Base-by-base conservation (phyloP, 345 rosid species). In the Eutrema japonicum region DNA sequence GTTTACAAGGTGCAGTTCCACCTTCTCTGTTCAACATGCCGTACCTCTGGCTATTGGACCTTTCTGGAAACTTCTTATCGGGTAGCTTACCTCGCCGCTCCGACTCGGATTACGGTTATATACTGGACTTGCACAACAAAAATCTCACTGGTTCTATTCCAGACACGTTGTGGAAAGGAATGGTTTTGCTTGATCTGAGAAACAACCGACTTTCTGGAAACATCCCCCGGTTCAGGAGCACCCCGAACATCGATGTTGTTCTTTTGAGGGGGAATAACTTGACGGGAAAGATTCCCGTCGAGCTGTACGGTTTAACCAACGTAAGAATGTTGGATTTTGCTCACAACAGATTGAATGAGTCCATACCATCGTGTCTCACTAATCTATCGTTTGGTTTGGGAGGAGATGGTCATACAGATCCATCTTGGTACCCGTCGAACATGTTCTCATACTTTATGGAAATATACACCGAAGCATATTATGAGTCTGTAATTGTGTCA, bases 1-100 rank as follows among this genome's bases (percentile, higher is more conserved):
- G 50, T 29, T 7, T 71, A 60, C 33, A 71, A 7, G 75, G 75
- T 29, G 8, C 8, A 14, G 16, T 71, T 1, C 75, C 75, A 37
- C 51, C 18, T 14, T 60, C 75, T 71, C 42, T 71, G 49, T 49
- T 60, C 75, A 71, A 49, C 50, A 49, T 71, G 10, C 66, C 75
- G 1, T 48, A 59, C 13, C 67, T 71, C 38, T 71, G 73, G 73
- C 37, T 70, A 3, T 57, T 70, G 49, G 75, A 71, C 32, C 67
- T 71, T 12, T 71, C 75, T 3, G 59, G n/a, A 38, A 71, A 71
- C 67, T 29, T 10, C 22, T 40, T 71, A 18, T 71, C 68, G 1
- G 75, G 75, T 29, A 49, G 10, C 67, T 59, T 71, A 36, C 66
- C 74, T 10, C 50, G 1, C 2, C 59, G 49, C 22, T 70, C 38